phyloP scores from a whole-genome alignment of 805 yeast species.

The Spathaspora boniae region DNA sequence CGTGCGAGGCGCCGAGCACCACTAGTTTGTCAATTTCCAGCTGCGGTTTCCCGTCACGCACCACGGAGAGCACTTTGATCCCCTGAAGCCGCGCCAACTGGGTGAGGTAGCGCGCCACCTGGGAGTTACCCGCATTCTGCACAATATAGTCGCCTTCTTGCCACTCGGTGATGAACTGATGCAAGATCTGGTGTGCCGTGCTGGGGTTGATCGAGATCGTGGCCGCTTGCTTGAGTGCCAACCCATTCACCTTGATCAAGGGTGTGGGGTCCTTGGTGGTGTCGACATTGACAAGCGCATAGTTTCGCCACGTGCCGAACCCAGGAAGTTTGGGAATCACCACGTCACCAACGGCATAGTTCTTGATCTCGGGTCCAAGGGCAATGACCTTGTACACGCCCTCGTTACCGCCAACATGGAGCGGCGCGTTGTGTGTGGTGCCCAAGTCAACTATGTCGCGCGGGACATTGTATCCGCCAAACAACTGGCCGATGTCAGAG shows the following conservation, averaged over 20 bases:
- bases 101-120: constrained; percentile 26
- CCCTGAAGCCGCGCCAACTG: constrained; percentile 24
- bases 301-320: constrained; percentile 85
- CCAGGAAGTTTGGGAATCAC: constrained; percentile 71
- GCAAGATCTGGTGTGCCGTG: constrained; percentile 82
- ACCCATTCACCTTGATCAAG: constrained; percentile 15
- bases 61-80: constrained; percentile 25
- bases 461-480: constrained; percentile 80
- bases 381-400: constrained; percentile 85
- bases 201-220: constrained; percentile 86
- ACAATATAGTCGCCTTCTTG: constrained; percentile 23
- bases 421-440: constrained; percentile 43
- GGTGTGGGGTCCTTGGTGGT: constrained; percentile 33
- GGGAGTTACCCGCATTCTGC: constrained; percentile 33
- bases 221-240: constrained; percentile 61
- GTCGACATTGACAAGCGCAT: constrained; percentile 43
- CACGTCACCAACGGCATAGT: constrained; percentile 73
- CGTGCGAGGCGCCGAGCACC: constrained; percentile 29
- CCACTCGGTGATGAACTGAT: constrained; percentile 47
- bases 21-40: constrained; percentile 18
- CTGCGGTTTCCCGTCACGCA: constrained; percentile 27
- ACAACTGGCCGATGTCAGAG: constrained; percentile 80
- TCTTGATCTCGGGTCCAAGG: constrained; percentile 52
- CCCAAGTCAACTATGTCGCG: constrained; percentile 55
- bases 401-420: constrained; percentile 91